Evolutionary conservation across 441 rosid genomes (phyloP).

Genomic region (Biscutella laevigata): DNA sequence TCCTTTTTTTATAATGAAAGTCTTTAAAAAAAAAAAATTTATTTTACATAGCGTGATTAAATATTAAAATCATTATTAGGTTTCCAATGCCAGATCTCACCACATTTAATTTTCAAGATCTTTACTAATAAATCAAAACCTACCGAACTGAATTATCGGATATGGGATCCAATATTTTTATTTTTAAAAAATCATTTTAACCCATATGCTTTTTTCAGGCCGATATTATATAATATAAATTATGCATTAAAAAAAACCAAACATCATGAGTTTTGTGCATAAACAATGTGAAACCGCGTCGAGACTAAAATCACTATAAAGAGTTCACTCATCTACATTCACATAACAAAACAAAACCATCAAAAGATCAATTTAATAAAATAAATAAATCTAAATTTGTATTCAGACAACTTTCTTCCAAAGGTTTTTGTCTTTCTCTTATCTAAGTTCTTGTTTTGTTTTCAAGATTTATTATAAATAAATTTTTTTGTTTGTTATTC

Average conservation of each 20-base stretch:
- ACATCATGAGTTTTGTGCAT: not conserved
- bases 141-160: too few relatives aligned
- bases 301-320: slow-evolving; percentile 14
- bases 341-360: slow-evolving; percentile 12
- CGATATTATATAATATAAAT: not conserved
- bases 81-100: too few relatives aligned
- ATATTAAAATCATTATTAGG: too few relatives aligned
- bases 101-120: too few relatives aligned
- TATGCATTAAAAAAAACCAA: not conserved
- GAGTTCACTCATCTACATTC: slow-evolving; percentile 13
- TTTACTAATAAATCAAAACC: too few relatives aligned
- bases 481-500: not conserved
- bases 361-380: not conserved
- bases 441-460: not conserved
- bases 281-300: slow-evolving; percentile 9
- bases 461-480: too few relatives aligned
- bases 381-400: not conserved
- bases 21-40: too few relatives aligned
- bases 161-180: too few relatives aligned
- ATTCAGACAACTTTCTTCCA: not conserved
- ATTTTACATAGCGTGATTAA: too few relatives aligned
- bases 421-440: not conserved
- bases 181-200: too few relatives aligned
- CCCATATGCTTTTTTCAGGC: slow-evolving; percentile 5
- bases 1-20: too few relatives aligned